phyloP scores from a whole-genome alignment of 345 rosid genomes.

The Citrus mangshanensis region DNA sequence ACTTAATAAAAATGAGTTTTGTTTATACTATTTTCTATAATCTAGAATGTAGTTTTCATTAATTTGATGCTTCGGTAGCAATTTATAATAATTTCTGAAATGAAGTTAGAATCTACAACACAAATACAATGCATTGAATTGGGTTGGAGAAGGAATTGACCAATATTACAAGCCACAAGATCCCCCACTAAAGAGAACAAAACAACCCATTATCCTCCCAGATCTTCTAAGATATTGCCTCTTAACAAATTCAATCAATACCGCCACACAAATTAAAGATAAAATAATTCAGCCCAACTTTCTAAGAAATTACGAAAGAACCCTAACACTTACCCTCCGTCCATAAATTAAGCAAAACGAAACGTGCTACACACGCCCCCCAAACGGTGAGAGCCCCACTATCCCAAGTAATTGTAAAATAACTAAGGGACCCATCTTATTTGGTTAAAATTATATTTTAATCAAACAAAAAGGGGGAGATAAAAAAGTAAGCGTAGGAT shows the following conservation, averaged over 20 bases:
- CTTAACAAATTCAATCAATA: not conserved
- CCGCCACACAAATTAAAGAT: not conserved
- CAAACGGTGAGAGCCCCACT: too few relatives aligned
- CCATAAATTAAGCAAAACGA: not conserved
- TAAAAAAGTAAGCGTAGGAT: conserved; percentile 14
- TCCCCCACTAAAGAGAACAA: not conserved
- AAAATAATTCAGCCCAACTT: not conserved
- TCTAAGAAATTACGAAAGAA: not conserved
- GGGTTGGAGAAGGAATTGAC: not conserved
- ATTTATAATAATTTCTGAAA: not conserved
- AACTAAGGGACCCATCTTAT: not conserved
- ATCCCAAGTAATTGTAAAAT: not conserved
- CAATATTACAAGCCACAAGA: not conserved
- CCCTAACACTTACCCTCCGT: not conserved
- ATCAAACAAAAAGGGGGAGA: too few relatives aligned
- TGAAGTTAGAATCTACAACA: not conserved
- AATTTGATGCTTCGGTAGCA: not conserved
- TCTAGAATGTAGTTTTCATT: not conserved
- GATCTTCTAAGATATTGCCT: not conserved
- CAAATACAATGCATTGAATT: not conserved
- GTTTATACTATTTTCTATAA: not conserved
- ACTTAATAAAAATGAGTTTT: not conserved
- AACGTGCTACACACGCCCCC: conserved; percentile 12
- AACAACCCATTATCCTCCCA: not conserved
- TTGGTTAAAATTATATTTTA: not conserved